phyloP scores from a whole-genome alignment of 495 filamentous ascomycete species.

The Achaetomiella virescens region DNA sequence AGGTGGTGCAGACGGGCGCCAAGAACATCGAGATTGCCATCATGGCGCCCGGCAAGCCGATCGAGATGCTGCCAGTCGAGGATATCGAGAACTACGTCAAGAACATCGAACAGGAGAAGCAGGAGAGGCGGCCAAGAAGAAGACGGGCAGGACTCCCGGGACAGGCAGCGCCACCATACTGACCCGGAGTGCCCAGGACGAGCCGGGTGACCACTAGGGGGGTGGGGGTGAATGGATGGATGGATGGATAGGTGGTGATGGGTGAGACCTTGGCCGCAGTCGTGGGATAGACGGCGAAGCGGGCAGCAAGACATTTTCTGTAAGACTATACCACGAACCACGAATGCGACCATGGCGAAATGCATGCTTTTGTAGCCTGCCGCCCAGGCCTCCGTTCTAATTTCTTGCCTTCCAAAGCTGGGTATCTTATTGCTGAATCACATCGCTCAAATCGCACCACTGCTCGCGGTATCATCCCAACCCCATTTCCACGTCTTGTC shows the following conservation, averaged over 20 bases:
- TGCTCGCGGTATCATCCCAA: background rate
- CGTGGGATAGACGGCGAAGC: slow-evolving; percentile 2
- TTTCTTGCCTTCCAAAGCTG: background rate
- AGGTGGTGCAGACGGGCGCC: slow-evolving; percentile 96
- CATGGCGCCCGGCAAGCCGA: slow-evolving; percentile 86
- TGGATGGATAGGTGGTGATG: background rate
- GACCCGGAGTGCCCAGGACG: slow-evolving; percentile 55
- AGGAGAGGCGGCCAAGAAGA: slow-evolving; percentile 96
- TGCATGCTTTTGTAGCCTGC: background rate
- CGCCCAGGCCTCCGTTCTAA: background rate
- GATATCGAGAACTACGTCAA: slow-evolving; percentile 96
- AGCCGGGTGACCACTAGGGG: slow-evolving; percentile 26
- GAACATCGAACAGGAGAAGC: slow-evolving; percentile 97
- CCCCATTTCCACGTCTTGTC: slow-evolving; percentile 17
- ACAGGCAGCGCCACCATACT: slow-evolving; percentile 73
- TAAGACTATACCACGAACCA: slow-evolving; percentile 10
- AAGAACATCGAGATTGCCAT: slow-evolving; percentile 99
- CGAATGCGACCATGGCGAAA: background rate
- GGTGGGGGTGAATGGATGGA: too few relatives aligned
- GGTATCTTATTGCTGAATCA: background rate
- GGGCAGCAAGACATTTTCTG: slow-evolving; percentile 2
- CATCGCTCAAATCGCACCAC: background rate
- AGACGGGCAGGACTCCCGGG: slow-evolving; percentile 70
- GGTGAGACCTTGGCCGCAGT: background rate
- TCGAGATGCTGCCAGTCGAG: slow-evolving; percentile 94